phyloP scores from a whole-genome alignment of 2,329 filamentous ascomycete genomes.

The Alternaria gansuensis region DNA sequence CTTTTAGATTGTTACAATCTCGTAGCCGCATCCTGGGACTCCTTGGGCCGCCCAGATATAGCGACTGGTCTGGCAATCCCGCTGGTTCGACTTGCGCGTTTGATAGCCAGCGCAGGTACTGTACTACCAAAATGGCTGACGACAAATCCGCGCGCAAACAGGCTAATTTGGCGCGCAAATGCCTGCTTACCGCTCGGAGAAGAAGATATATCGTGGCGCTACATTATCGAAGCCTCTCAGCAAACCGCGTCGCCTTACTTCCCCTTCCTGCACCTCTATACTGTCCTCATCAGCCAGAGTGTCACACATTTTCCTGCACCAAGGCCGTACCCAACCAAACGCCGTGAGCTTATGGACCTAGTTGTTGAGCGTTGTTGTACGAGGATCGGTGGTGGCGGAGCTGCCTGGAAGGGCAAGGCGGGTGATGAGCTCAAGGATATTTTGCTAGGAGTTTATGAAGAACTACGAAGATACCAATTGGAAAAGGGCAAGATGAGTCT shows the following conservation, averaged over 20 bases:
- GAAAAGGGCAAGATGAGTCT: constrained; percentile 38
- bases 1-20: constrained; percentile 40
- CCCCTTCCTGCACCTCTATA: constrained; percentile 43
- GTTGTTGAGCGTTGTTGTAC: constrained; percentile 41
- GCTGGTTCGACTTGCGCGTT: constrained; percentile 41
- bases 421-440: constrained; percentile 37
- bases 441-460: constrained; percentile 38
- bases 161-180: constrained; percentile 45
- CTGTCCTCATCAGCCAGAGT: constrained; percentile 43
- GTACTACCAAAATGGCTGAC: constrained; percentile 39
- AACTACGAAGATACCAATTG: constrained; percentile 38
- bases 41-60: constrained; percentile 34
- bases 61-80: constrained; percentile 41
- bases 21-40: constrained; percentile 39
- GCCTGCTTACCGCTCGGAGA: constrained; percentile 30
- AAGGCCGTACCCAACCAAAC: constrained; percentile 20
- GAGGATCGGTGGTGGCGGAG: constrained; percentile 29
- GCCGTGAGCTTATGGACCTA: constrained; percentile 39
- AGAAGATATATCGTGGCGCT: constrained; percentile 35
- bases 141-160: constrained; percentile 30
- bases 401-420: constrained; percentile 29
- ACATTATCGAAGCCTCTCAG: constrained; percentile 33
- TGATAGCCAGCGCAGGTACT: constrained; percentile 37
- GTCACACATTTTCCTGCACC: constrained; percentile 31
- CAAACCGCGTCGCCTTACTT: constrained; percentile 30